Evolutionary conservation across 2,329 filamentous ascomycete genomes (phyloP).

Genomic region (Penicillium hordei): DNA sequence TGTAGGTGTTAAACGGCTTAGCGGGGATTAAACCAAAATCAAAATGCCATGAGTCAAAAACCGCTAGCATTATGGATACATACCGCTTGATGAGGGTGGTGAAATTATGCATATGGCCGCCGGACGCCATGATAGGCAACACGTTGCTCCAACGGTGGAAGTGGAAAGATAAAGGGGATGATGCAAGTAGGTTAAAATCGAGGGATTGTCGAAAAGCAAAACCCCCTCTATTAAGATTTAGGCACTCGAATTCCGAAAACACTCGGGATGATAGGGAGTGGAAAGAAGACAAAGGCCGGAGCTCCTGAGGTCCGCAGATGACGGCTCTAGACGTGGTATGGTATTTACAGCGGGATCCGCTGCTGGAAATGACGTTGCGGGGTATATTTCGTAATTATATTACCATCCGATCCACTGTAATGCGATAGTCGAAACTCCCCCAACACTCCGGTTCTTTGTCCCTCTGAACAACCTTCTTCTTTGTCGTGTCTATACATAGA

Average conservation of each 20-base stretch:
- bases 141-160: slow-evolving; percentile 20
- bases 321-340: slow-evolving; percentile 15
- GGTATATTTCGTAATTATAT: slow-evolving; percentile 20
- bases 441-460: neutral
- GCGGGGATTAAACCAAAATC: neutral
- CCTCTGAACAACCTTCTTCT: neutral
- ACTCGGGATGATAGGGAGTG: slow-evolving; percentile 5
- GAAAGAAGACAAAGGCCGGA: slow-evolving; percentile 12
- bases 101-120: slow-evolving; percentile 88
- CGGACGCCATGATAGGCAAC: slow-evolving; percentile 59
- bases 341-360: slow-evolving; percentile 4
- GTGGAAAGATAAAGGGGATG: neutral
- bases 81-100: slow-evolving; percentile 98
- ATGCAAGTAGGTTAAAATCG: neutral
- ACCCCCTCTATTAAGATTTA: neutral
- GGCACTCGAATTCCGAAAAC: slow-evolving; percentile 2
- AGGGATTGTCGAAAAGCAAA: neutral
- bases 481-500: neutral
- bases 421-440: slow-evolving; percentile 9
- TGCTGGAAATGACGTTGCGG: slow-evolving; percentile 8
- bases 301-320: slow-evolving; percentile 24
- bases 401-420: slow-evolving; percentile 15
- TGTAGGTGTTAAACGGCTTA: neutral
- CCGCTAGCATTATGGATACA: slow-evolving; percentile 32
- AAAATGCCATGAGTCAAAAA: neutral